Percentiles rank a stretch among this genome's conserved stretches.
Conservation (phyloP, 2,329 filamentous ascomycete species). For the Septoria petroselini region DNA sequence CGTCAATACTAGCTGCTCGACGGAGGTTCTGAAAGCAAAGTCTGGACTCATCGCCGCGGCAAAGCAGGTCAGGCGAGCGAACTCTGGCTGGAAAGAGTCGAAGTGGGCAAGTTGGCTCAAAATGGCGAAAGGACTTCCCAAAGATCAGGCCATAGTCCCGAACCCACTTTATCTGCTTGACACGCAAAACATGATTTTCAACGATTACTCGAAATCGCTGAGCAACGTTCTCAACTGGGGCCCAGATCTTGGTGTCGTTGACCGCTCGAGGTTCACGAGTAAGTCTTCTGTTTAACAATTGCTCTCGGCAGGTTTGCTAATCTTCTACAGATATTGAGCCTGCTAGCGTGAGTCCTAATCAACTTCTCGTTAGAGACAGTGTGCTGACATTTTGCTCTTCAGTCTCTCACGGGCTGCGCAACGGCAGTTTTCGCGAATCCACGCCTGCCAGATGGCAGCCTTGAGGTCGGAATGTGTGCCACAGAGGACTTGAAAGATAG, state of each 20-base stretch:
- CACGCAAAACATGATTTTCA: constrained; percentile 22
- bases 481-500: constrained; percentile 11
- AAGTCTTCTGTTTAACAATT: too few relatives aligned
- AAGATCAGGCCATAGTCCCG: constrained; percentile 21
- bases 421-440: constrained; percentile 22
- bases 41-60: constrained; percentile 17
- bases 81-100: constrained; percentile 15
- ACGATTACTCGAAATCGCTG: constrained; percentile 23
- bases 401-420: constrained; percentile 17
- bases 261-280: constrained; percentile 19
- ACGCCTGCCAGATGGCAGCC: constrained; percentile 18
- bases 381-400: neutral
- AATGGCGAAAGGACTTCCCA: constrained; percentile 16
- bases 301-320: too few relatives aligned
- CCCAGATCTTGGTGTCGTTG: constrained; percentile 14
- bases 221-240: constrained; percentile 20
- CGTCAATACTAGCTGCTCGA: constrained; percentile 1
- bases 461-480: constrained; percentile 18
- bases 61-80: constrained; percentile 15
- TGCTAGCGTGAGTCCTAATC: neutral
- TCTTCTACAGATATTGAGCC: neutral
- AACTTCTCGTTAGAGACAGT: too few relatives aligned
- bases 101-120: constrained; percentile 19
- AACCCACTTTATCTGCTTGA: constrained; percentile 18
- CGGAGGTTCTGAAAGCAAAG: constrained; percentile 11